Conservation (phyloP, 139 green algal genomes). For the Picochlorum sp. region DNA sequence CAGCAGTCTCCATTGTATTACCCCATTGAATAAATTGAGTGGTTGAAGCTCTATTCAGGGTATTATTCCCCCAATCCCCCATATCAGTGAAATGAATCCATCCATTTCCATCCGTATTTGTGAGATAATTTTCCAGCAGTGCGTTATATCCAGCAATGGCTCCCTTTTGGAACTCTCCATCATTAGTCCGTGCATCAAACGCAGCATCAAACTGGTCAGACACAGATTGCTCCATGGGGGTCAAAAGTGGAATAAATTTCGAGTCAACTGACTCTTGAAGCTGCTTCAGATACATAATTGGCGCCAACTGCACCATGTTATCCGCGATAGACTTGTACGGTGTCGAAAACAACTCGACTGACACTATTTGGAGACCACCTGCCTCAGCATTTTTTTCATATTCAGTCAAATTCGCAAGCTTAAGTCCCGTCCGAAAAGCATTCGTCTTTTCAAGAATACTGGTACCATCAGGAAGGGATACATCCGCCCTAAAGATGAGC, state of each 20-base stretch:
- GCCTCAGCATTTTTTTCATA: background rate
- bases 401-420: background rate
- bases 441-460: background rate
- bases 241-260: background rate
- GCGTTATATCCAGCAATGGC: background rate
- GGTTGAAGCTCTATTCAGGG: background rate
- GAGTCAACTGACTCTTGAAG: background rate
- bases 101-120: background rate
- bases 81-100: background rate
- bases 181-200: background rate
- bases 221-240: background rate
- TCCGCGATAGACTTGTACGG: background rate
- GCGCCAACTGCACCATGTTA: background rate
- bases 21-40: background rate
- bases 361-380: background rate
- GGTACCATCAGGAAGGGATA: slow-evolving; percentile 1
- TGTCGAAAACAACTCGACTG: background rate
- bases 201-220: background rate
- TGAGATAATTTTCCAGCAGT: background rate
- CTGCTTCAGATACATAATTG: background rate
- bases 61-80: background rate
- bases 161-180: background rate
- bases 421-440: background rate
- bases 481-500: background rate
- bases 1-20: background rate